These are phyloP conservation scores for Alternaria burnsii DNA, from an alignment of 2,329 filamentous ascomycete genomes.

Conservation along the genomic window DNA sequence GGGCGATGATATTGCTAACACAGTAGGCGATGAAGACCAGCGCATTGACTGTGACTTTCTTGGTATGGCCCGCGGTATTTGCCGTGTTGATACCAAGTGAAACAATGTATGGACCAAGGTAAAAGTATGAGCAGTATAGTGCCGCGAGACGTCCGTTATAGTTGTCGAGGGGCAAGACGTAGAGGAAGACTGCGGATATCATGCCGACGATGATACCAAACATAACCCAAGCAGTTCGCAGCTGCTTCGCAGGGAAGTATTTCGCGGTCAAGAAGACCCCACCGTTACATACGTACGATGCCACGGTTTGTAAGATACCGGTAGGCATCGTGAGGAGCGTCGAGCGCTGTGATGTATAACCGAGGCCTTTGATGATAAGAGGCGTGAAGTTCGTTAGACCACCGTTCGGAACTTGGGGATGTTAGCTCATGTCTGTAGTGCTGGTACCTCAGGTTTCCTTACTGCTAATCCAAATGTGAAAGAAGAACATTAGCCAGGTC, in stretches of 20 bases:
- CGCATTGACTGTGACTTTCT: constrained; percentile 49
- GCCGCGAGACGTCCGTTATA: constrained; percentile 39
- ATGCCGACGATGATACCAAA: constrained; percentile 40
- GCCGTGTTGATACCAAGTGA: constrained; percentile 23
- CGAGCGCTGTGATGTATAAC: constrained; percentile 45
- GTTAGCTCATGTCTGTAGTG: not conserved
- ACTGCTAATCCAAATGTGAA: constrained; percentile 40
- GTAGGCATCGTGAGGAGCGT: constrained; percentile 38
- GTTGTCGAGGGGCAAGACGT: constrained; percentile 34
- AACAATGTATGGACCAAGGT: constrained; percentile 27
- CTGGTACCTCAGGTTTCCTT: not conserved
- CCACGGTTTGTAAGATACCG: constrained; percentile 44
- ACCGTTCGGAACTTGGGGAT: constrained; percentile 41
- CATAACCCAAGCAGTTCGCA: constrained; percentile 35
- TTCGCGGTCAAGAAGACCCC: constrained; percentile 46
- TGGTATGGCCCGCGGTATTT: constrained; percentile 46
- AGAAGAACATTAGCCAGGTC: constrained; percentile 49
- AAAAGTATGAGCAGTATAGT: constrained; percentile 40
- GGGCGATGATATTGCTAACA: constrained; percentile 52
- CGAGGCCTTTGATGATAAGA: constrained; percentile 44
- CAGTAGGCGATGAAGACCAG: constrained; percentile 53
- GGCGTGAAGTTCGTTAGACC: constrained; percentile 46
- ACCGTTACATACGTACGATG: constrained; percentile 51
- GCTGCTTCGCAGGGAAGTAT: constrained; percentile 32
- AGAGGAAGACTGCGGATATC: constrained; percentile 39